Percentiles rank a stretch among this genome's conserved stretches.
Evolutionary conservation across 1,284 basidiomycete species (phyloP).

Genomic region (Trametes polyzona): DNA sequence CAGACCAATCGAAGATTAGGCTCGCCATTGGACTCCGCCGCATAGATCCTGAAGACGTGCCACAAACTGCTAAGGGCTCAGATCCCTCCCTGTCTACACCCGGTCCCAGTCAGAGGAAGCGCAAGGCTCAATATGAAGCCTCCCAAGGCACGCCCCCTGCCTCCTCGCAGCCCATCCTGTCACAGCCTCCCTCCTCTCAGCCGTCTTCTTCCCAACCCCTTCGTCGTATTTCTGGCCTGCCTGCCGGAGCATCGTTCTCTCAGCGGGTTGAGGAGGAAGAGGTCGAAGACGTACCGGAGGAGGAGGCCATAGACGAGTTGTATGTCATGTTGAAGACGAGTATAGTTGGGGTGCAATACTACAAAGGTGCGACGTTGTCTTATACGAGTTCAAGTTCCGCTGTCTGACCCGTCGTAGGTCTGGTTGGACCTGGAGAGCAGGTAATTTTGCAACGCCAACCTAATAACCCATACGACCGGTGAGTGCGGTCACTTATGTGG

Average conservation of each 20-base stretch:
- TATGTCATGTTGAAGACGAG: conserved; percentile 63
- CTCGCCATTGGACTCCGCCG: conserved; percentile 54
- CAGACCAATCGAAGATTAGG: conserved; percentile 65
- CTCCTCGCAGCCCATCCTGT: conserved; percentile 20
- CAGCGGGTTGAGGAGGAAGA: conserved; percentile 42
- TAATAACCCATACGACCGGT: conserved; percentile 69
- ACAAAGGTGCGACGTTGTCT: conserved; percentile 51
- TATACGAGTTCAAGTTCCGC: not conserved
- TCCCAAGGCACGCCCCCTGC: conserved; percentile 18
- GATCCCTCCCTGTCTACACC: conserved; percentile 23
- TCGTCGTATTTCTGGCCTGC: conserved; percentile 20
- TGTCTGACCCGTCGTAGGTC: conserved; percentile 44
- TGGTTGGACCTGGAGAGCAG: conserved; percentile 79
- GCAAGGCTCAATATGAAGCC: conserved; percentile 37
- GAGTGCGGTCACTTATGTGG: conserved; percentile 26
- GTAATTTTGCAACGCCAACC: conserved; percentile 77
- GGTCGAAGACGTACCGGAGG: conserved; percentile 44
- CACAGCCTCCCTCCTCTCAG: conserved; percentile 12
- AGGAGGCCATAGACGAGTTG: conserved; percentile 63
- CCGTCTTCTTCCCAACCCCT: conserved; percentile 22
- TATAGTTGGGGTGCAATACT: conserved; percentile 85
- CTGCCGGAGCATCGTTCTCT: conserved; percentile 8
- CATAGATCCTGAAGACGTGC: conserved; percentile 59
- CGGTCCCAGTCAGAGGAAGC: conserved; percentile 41
- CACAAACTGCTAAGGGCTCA: conserved; percentile 28